Evolutionary conservation across 2,329 filamentous ascomycete species (phyloP).

Genomic region (Fusarium penzigii): DNA sequence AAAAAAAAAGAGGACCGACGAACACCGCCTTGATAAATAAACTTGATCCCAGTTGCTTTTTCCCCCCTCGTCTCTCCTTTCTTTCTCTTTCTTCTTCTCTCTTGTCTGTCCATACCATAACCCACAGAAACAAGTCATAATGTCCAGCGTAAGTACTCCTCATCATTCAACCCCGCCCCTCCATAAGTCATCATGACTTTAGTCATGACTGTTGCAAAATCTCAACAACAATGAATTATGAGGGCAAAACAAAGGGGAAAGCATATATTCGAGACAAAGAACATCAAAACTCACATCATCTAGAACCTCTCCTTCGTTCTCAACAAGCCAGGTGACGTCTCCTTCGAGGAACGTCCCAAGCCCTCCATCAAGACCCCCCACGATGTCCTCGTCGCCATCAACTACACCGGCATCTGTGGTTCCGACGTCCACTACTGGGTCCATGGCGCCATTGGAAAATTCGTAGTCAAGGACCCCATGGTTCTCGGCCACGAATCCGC

Average conservation of each 20-base stretch:
- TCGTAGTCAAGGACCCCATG: slow-evolving; percentile 44
- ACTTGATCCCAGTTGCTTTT: neutral
- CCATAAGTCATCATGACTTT: too few relatives aligned
- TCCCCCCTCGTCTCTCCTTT: neutral
- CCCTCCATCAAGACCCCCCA: slow-evolving; percentile 50
- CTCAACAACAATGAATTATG: too few relatives aligned
- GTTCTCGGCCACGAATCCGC: slow-evolving; percentile 50
- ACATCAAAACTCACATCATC: too few relatives aligned
- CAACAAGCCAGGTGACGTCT: slow-evolving; percentile 43
- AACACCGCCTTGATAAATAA: neutral
- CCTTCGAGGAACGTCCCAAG: slow-evolving; percentile 44
- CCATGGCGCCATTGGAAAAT: slow-evolving; percentile 48
- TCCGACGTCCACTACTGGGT: slow-evolving; percentile 49
- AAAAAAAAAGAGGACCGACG: neutral
- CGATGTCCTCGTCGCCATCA: slow-evolving; percentile 46
- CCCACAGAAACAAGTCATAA: too few relatives aligned
- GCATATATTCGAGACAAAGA: too few relatives aligned
- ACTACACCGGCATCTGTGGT: slow-evolving; percentile 50
- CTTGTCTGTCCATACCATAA: neutral
- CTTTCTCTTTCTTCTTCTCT: neutral
- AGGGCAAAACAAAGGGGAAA: slow-evolving; percentile 43
- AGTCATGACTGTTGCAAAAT: too few relatives aligned
- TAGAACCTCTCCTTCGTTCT: slow-evolving; percentile 51
- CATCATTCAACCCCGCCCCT: too few relatives aligned
- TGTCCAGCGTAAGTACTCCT: too few relatives aligned